A percentile compares a stretch with the other conserved stretches of the same genome.
These are phyloP conservation scores for Spinacia oleracea DNA, from an alignment of 179 eudicot genomes.

Conservation along the genomic window DNA sequence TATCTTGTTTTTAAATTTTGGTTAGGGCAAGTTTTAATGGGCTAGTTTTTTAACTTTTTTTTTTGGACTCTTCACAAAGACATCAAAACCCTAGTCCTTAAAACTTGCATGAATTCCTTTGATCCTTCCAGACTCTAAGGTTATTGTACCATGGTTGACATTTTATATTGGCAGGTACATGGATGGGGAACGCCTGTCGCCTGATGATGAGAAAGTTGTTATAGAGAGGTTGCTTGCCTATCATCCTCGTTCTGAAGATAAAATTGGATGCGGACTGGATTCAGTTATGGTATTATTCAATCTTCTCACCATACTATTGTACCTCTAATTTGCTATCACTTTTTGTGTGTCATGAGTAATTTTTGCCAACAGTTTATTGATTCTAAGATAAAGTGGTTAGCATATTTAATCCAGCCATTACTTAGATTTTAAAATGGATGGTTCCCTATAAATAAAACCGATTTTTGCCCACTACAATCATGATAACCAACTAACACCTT, in stretches of 20 bases:
- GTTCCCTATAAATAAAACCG: background rate
- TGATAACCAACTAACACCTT: background rate
- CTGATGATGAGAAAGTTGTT: constrained; percentile 59
- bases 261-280: constrained; percentile 76
- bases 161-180: constrained; percentile 44
- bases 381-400: background rate
- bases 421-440: background rate
- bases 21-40: background rate
- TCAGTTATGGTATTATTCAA: constrained; percentile 58
- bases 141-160: constrained; percentile 15
- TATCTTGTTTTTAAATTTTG: background rate
- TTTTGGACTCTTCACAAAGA: background rate
- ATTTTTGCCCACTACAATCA: background rate
- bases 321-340: background rate
- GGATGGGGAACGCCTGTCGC: constrained; percentile 69
- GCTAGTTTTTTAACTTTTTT: background rate
- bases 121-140: background rate
- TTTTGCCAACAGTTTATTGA: background rate
- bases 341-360: background rate
- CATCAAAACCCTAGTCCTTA: background rate
- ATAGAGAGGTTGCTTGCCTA: constrained; percentile 65
- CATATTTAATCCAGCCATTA: background rate
- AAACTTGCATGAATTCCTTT: background rate
- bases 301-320: background rate
- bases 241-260: constrained; percentile 73